These are phyloP conservation scores for Colletotrichum tropicale DNA, from an alignment of 2,329 filamentous ascomycete genomes.

Conservation along the genomic window DNA sequence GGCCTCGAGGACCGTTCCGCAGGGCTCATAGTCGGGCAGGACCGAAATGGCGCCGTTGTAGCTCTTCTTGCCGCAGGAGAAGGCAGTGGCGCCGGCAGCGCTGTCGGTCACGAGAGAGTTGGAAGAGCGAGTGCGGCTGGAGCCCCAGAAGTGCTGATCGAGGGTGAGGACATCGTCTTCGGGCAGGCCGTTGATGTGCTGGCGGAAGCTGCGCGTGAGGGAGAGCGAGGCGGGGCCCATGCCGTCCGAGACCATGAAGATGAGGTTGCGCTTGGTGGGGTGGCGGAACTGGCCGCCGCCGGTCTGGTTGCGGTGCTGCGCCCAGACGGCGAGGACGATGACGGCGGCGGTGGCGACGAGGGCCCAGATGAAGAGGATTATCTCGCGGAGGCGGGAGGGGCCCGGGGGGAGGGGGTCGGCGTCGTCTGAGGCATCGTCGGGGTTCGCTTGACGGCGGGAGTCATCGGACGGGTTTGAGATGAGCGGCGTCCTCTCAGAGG, in stretches of 20 bases:
- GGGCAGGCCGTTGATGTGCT: slow-evolving; percentile 76
- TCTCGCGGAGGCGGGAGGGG: slow-evolving; percentile 64
- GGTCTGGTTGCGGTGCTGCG: slow-evolving; percentile 72
- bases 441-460: slow-evolving; percentile 13
- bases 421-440: slow-evolving; percentile 28
- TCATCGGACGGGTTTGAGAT: slow-evolving; percentile 32
- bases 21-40: slow-evolving; percentile 82
- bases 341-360: slow-evolving; percentile 79
- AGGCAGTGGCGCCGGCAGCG: slow-evolving; percentile 95
- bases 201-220: slow-evolving; percentile 84
- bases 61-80: slow-evolving; percentile 90
- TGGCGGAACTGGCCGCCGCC: slow-evolving; percentile 24
- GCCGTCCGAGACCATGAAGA: slow-evolving; percentile 99
- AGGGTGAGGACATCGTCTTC: slow-evolving; percentile 77
- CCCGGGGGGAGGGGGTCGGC: slow-evolving; percentile 20
- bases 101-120: slow-evolving; percentile 92
- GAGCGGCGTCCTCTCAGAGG: slow-evolving; percentile 48
- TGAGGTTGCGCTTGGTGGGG: slow-evolving; percentile 79
- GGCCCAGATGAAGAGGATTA: slow-evolving; percentile 82
- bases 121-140: slow-evolving; percentile 83
- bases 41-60: slow-evolving; percentile 97
- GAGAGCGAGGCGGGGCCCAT: slow-evolving; percentile 95
- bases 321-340: slow-evolving; percentile 77
- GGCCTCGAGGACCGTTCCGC: slow-evolving; percentile 91
- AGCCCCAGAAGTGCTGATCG: slow-evolving; percentile 89